A percentile compares a stretch with the other conserved stretches of the same genome.
Conservation (phyloP, 2,329 filamentous ascomycete species). For the Cordyceps tenuipes region DNA sequence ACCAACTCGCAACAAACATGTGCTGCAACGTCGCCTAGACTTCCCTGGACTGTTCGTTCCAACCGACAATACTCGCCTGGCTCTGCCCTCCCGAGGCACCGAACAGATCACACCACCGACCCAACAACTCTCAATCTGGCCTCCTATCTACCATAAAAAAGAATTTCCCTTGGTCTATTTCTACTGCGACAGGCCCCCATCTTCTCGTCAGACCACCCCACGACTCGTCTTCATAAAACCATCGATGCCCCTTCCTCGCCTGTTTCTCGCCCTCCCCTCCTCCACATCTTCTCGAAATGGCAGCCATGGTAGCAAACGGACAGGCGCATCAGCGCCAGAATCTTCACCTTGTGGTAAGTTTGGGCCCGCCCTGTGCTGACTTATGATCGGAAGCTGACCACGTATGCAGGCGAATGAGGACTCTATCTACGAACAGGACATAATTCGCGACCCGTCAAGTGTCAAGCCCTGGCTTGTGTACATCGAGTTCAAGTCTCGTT, state of each 20-base stretch:
- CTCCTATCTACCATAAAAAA: too few relatives aligned
- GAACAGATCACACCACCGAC: background rate
- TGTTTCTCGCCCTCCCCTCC: too few relatives aligned
- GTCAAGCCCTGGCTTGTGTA: constrained; percentile 95
- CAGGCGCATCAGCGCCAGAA: constrained; percentile 37
- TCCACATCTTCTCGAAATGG: constrained; percentile 10
- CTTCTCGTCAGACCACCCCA: too few relatives aligned
- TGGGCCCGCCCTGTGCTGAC: background rate
- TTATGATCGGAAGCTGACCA: background rate
- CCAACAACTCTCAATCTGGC: too few relatives aligned
- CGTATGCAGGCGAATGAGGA: constrained; percentile 66
- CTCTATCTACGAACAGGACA: constrained; percentile 91
- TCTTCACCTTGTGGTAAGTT: constrained; percentile 40
- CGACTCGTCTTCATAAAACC: too few relatives aligned
- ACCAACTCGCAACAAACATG: background rate
- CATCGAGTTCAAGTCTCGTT: constrained; percentile 79
- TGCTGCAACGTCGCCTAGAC: constrained; percentile 2
- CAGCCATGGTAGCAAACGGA: constrained; percentile 16
- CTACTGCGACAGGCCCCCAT: too few relatives aligned
- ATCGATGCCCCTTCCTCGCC: too few relatives aligned
- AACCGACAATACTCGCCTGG: background rate
- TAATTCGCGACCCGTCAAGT: constrained; percentile 74
- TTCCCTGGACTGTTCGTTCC: background rate
- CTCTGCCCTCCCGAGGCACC: background rate
- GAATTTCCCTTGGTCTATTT: too few relatives aligned